Evolutionary conservation across 2,329 filamentous ascomycete species (phyloP), one percentile per base, ranked within the genome.

Genomic region (Fusarium neocosmosporiellum): DNA sequence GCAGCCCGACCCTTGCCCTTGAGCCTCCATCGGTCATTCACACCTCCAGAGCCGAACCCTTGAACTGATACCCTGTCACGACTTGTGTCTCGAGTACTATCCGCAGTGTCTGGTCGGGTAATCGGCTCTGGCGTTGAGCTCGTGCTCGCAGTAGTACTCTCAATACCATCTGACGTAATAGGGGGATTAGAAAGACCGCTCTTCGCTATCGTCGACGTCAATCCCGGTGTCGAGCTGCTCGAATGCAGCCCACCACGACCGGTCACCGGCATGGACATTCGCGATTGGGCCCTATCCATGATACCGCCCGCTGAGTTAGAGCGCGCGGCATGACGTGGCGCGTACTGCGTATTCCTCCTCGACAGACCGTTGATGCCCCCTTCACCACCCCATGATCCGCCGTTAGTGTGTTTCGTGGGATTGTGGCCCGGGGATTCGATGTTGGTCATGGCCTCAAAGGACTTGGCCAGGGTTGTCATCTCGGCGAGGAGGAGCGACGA

Each of bases 261-360:
- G 75, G 89, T 85, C 22, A 89, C 88, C 79, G 92, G 94, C 91
- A 96, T 93, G 2, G 94, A 96, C 92, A 96, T 95, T 70, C 94
- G 91, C 66, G 89, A 86, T 50, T 90, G 85, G 58, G 87, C 84
- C 75, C 89, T 90, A 78, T 94, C 92, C 43, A 83, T 65, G 66
- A 86, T 79, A 67, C 87, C 84, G 72, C 86, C 83, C 53, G 88
- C 83, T 34, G 91, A 89, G 59, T 79, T 85, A 9, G 90, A 89
- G 53, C 90, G 85, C n/a, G 84, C 82, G 31, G 83, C 79, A 61
- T 78, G 77, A 68, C 65, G 85, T 11, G 86, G 66, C 1, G 85
- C 78, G 67, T 86, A 88, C 68, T 91, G 88, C 11, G 89, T 91
- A 69, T 88, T 90, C 46, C 89, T 85, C 63, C 89, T 84, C 3